Percentiles rank a stretch among this genome's conserved stretches.
Conservation (phyloP, 139 green algal species). For the Chlorella vulgaris region DNA sequence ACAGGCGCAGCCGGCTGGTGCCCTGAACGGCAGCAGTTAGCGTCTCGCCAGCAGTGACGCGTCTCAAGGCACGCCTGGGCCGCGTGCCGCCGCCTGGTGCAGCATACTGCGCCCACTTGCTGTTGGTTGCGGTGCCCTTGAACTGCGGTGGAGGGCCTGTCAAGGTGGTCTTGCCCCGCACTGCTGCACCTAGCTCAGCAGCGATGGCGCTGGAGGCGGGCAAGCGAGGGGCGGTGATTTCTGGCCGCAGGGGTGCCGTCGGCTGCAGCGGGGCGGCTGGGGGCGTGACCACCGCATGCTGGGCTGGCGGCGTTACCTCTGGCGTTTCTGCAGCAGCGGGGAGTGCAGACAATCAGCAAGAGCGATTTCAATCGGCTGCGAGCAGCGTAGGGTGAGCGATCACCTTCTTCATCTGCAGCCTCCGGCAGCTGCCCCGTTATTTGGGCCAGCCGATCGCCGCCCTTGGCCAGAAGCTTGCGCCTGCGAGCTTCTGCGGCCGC, state of each 20-base stretch:
- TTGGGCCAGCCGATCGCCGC: conserved; percentile 13
- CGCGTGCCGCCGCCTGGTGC: background rate
- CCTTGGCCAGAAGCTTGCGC: conserved; percentile 4
- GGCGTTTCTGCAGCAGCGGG: background rate
- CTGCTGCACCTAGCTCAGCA: background rate
- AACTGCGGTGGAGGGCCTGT: background rate
- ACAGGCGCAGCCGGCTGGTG: conserved; percentile 25
- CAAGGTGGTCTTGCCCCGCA: background rate
- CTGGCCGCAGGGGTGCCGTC: no score
- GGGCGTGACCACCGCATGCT: no score
- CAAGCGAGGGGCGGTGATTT: no score
- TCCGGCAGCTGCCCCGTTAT: conserved; percentile 3
- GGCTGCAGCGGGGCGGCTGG: no score
- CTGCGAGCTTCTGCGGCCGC: conserved; percentile 1
- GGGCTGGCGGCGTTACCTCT: background rate
- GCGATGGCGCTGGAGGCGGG: background rate
- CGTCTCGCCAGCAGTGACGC: conserved; percentile 16
- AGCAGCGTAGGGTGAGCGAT: no score
- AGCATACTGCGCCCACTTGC: conserved; percentile 20
- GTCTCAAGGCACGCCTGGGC: background rate
- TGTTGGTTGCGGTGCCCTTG: conserved; percentile 19
- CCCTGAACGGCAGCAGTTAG: conserved; percentile 14
- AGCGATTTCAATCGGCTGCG: no score
- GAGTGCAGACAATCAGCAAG: background rate
- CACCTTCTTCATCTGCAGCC: no score